These are phyloP conservation scores for Truncatella angustata DNA, from an alignment of 2,329 filamentous ascomycete genomes.

Conservation along the genomic window DNA sequence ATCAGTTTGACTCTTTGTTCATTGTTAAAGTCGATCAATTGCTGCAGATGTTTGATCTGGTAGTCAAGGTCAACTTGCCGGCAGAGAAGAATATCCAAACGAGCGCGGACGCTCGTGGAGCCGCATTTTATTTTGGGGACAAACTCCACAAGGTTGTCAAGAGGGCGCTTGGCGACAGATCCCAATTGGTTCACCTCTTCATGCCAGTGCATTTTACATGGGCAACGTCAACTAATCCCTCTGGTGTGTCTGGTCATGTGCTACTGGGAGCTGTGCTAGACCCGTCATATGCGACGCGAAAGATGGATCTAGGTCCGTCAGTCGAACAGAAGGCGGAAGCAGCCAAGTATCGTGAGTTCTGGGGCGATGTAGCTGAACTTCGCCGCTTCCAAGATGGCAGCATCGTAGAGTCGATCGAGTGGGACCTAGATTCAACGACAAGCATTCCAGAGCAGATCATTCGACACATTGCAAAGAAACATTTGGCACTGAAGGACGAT, in stretches of 20 bases:
- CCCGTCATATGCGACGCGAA: conserved; percentile 66
- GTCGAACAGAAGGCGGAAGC: conserved; percentile 85
- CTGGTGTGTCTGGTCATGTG: conserved; percentile 39
- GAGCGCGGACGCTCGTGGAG: conserved; percentile 40
- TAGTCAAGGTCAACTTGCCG: conserved; percentile 32
- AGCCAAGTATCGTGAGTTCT: conserved; percentile 81
- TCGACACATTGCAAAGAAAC: conserved; percentile 65
- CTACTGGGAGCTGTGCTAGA: conserved; percentile 71
- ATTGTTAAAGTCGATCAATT: conserved; percentile 60
- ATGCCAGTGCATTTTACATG: conserved; percentile 39
- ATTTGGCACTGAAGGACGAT: conserved; percentile 60
- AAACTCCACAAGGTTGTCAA: conserved; percentile 65
- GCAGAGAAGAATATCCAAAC: conserved; percentile 18
- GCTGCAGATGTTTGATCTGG: conserved; percentile 54
- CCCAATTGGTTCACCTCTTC: conserved; percentile 63
- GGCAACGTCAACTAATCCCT: conserved; percentile 40
- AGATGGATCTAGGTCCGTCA: conserved; percentile 83
- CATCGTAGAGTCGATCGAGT: conserved; percentile 89
- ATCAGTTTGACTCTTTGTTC: conserved; percentile 85
- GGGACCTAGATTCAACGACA: conserved; percentile 63
- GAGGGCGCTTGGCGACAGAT: conserved; percentile 73
- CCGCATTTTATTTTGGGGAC: conserved; percentile 44
- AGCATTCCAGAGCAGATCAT: conserved; percentile 67
- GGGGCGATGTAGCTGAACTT: conserved; percentile 91
- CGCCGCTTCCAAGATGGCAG: conserved; percentile 93